A percentile compares a stretch with the other conserved stretches of the same genome.
These are phyloP conservation scores for Dioscorea alata DNA, from an alignment of 106 monocot genomes.

Conservation along the genomic window DNA sequence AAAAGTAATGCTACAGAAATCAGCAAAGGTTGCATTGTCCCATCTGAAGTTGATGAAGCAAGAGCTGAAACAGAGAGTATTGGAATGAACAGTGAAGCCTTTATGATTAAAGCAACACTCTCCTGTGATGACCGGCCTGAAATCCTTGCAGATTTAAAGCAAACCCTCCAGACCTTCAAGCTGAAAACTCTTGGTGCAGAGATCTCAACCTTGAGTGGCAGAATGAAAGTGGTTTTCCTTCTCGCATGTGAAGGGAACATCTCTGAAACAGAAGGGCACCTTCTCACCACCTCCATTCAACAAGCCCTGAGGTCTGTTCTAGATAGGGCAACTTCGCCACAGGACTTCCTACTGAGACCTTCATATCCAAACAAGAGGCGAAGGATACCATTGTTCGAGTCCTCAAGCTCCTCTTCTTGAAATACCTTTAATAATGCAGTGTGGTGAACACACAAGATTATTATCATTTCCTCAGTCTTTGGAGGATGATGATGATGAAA, in stretches of 20 bases:
- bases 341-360: slow-evolving; percentile 46
- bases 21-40: slow-evolving; percentile 31
- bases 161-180: slow-evolving; percentile 32
- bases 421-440: neutral
- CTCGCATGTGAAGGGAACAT: slow-evolving; percentile 27
- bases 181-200: slow-evolving; percentile 50
- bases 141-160: slow-evolving; percentile 61
- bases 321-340: slow-evolving; percentile 24
- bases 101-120: slow-evolving; percentile 52
- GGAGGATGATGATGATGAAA: no score
- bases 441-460: no score
- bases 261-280: slow-evolving; percentile 16
- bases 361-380: slow-evolving; percentile 39
- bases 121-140: slow-evolving; percentile 77
- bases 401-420: slow-evolving; percentile 64
- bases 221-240: slow-evolving; percentile 49
- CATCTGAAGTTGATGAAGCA: slow-evolving; percentile 68
- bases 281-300: slow-evolving; percentile 31
- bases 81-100: slow-evolving; percentile 15
- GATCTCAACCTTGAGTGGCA: slow-evolving; percentile 66
- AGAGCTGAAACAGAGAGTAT: slow-evolving; percentile 30
- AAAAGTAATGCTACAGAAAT: slow-evolving; percentile 44
- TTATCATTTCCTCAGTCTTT: no score
- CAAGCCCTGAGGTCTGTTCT: slow-evolving; percentile 61
- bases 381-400: slow-evolving; percentile 44